A percentile compares a stretch with the other conserved stretches of the same genome.
phyloP scores from a whole-genome alignment of 73 alveolate genomes.

The Tetrahymena malaccensis region DNA sequence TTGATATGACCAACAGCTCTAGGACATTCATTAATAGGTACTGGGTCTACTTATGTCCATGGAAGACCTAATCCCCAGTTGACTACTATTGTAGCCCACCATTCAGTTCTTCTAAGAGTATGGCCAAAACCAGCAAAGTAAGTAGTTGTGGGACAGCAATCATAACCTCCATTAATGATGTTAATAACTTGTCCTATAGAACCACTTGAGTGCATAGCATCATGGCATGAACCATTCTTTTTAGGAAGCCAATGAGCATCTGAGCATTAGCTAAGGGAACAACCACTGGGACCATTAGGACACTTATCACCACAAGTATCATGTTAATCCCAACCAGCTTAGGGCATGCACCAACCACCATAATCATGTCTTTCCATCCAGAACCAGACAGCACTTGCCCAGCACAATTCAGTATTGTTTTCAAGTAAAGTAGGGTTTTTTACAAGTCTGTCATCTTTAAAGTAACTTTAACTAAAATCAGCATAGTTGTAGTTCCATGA shows the following conservation, averaged over 20 bases:
- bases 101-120: background rate
- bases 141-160: background rate
- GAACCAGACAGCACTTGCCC: background rate
- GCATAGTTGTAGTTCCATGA: background rate
- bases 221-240: background rate
- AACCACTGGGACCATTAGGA: background rate
- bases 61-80: background rate
- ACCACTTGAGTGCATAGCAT: background rate
- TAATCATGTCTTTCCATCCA: background rate
- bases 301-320: background rate
- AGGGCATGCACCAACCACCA: conserved; percentile 1
- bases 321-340: background rate
- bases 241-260: background rate
- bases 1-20: background rate
- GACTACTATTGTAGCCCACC: background rate
- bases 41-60: background rate
- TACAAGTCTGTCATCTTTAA: background rate
- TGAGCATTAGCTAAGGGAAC: background rate
- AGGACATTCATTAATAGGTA: background rate
- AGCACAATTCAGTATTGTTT: background rate
- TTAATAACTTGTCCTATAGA: background rate
- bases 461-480: background rate
- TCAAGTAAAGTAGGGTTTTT: background rate
- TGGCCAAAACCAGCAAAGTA: background rate
- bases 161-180: background rate